Base-by-base conservation (phyloP, 2,329 filamentous ascomycete species). In the Neofusicoccum kwambonambiense region DNA sequence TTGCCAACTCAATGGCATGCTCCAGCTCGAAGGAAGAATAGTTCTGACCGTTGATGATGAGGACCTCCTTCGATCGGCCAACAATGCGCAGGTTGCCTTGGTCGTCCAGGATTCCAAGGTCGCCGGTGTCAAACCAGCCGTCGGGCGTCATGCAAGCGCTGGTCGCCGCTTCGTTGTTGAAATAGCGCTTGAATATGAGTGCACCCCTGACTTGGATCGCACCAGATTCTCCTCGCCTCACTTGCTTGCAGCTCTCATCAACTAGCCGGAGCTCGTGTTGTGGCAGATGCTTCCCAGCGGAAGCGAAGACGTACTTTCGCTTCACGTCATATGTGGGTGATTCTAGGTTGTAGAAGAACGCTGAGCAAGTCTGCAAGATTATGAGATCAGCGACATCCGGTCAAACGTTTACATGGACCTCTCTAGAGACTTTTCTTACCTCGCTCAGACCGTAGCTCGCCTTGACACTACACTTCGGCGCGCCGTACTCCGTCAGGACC, bases 241-340 rank as follows among this genome's bases (percentile, higher is more conserved):
- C 63, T 1, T 34, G 37, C 7, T 39, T 60, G 19, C n/a, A 7
- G 1, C 41, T 39, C n/a, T 60, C 54, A 6, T 65, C 54, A 2
- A 65, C 45, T 7, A 65, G 15, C 22, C 63, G 63, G 15, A 65
- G 54, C 37, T 52, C 37, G 4, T 65, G 63, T 22, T 65, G 54
- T 3, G 63, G 63, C 3, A 65, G 54, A 8, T 51, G 54, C 7
- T 65, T 67, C 0, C 82, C 82, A 3, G 82, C 66, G 5, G 74
- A 77, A 2, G 79, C 73, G 34, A 82, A 76, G 15, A 72, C 69
- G 1, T 58, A 57, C 0, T 66, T 65, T 1, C 69, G 63, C 0
- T 66, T 54, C 0, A 77, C 19, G 62, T 84, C 82, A 62, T 78
- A 78, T 0, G 57, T 42, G 0, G 83, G 83, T 58, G 78, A 83